phyloP scores from a whole-genome alignment of 257 asterid species.

The Capsicum baccatum region DNA sequence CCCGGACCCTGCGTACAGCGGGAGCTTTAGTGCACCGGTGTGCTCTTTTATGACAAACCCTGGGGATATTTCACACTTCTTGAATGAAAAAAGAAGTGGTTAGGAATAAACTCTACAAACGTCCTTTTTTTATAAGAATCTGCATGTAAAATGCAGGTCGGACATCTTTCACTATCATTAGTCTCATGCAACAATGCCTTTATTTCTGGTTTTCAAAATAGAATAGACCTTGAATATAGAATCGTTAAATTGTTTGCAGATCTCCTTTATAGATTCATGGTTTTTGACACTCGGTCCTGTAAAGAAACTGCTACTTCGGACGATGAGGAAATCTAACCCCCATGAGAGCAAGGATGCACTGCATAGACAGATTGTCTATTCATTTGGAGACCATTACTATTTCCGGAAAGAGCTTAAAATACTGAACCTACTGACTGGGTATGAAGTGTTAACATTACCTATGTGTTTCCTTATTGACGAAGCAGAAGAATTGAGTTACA shows the following conservation, averaged over 20 bases:
- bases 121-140: neutral
- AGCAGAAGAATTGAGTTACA: slow-evolving; percentile 7
- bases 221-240: neutral
- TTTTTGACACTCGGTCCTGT: slow-evolving; percentile 60
- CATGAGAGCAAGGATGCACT: slow-evolving; percentile 48
- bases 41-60: too few species aligned
- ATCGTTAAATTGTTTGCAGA: slow-evolving; percentile 45
- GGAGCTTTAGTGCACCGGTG: too few species aligned
- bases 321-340: slow-evolving; percentile 69
- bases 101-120: neutral
- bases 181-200: neutral
- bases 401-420: slow-evolving; percentile 89
- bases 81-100: neutral
- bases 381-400: slow-evolving; percentile 89
- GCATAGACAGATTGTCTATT: slow-evolving; percentile 65
- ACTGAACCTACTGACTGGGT: slow-evolving; percentile 88
- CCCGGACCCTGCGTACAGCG: too few species aligned
- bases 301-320: slow-evolving; percentile 74
- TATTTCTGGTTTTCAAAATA: neutral
- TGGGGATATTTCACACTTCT: neutral
- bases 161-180: neutral
- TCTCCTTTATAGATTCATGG: slow-evolving; percentile 90
- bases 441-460: slow-evolving; percentile 28
- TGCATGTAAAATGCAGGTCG: neutral
- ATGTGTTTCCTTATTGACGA: slow-evolving; percentile 20